Conservation (phyloP, 345 rosid species). For the Arabidopsis suecica region DNA sequence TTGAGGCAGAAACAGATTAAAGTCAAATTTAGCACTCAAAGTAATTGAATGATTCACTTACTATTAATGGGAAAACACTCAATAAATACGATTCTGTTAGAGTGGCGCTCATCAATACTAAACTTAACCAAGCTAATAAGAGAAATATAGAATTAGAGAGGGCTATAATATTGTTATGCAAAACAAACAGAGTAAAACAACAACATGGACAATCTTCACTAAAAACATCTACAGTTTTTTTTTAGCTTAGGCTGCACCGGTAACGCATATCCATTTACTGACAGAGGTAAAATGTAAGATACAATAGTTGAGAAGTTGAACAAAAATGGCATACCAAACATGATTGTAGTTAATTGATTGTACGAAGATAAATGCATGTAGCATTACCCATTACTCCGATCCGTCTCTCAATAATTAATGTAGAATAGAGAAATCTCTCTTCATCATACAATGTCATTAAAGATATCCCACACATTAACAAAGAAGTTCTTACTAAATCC, state of each 20-base stretch:
- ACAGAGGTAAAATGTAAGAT: slow-evolving; percentile 13
- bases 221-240: neutral
- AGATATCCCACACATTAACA: slow-evolving; percentile 1
- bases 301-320: neutral
- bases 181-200: slow-evolving; percentile 15
- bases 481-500: neutral
- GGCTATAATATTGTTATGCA: neutral
- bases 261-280: neutral
- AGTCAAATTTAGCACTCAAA: slow-evolving; percentile 2
- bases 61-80: neutral
- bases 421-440: neutral
- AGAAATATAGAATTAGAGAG: neutral
- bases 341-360: neutral
- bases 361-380: neutral
- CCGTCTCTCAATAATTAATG: neutral
- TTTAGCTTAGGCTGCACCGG: neutral
- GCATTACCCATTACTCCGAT: neutral
- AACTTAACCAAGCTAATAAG: neutral
- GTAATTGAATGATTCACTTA: neutral
- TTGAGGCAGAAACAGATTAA: slow-evolving; percentile 10
- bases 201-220: neutral
- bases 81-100: neutral
- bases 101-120: neutral
- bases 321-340: slow-evolving; percentile 5
- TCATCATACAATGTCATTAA: slow-evolving; percentile 2